Evolutionary conservation across 169 alveolate genomes (phyloP), one percentile per base, ranked within the genome.

Genomic region (Plasmodium relictum): DNA sequence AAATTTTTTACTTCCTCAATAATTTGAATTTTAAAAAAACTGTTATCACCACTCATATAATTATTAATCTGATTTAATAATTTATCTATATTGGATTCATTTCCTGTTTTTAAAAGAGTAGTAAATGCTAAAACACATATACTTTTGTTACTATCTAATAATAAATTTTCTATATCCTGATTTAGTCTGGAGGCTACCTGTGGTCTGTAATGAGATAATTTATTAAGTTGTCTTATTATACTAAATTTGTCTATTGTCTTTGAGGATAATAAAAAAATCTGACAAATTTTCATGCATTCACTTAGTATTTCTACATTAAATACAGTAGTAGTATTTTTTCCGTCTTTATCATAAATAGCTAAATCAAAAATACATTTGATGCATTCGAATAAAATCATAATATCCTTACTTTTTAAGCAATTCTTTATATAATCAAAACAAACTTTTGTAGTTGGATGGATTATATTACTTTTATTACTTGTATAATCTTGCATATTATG

Each of bases 81-180:
- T 88, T 97, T 95, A 85, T 98, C 99, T 62, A 98, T 97, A 74
- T 97, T 97, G 26, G 94, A 88, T 83, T 98, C 99, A 62, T 97
- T 97, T 61, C 99, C 99, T 8, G 98, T 97, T 94, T 98, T 98
- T 69, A 98, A 95, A 74, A 98, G 92, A 26, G 99, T 98, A 7
- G 99, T 95, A 68, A 98, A 95, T 2, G 99, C 99, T 88, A 96
- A 80, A 7, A 99, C 97, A 63, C 99, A 98, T 37, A 98, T 96
- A 70, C 94, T 92, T 71, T 98, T 95, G 92, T 98, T 98, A 71
- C 93, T 92, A 85, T 96, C 98, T 8, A 95, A 92, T 48, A 98
- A 96, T 83, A 98, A 90, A 61, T 94, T 93, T 92, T 97, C 99
- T 48, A 97, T 93, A 74, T 98, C 99, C 69, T 92, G 88, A 71